These are phyloP conservation scores for Danielia oregonensis DNA, from an alignment of 805 yeast genomes.

Conservation along the genomic window DNA sequence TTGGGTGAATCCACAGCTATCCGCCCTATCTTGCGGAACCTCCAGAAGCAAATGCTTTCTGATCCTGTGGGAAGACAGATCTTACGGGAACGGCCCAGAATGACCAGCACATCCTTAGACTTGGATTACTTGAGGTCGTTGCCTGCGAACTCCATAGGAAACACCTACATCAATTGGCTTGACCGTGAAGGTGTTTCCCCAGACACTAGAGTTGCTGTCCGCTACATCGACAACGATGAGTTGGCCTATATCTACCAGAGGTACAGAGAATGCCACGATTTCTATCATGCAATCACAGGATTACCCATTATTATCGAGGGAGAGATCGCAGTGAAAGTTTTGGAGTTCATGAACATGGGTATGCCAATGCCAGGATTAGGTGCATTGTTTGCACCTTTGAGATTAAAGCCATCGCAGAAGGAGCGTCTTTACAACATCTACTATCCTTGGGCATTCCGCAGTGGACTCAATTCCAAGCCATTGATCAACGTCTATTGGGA, in stretches of 20 bases:
- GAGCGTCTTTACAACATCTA: slow-evolving; percentile 63
- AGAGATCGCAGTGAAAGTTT: slow-evolving; percentile 89
- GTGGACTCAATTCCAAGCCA: slow-evolving; percentile 70
- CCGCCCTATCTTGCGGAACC: slow-evolving; percentile 54
- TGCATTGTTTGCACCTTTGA: slow-evolving; percentile 81
- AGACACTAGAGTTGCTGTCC: slow-evolving; percentile 87
- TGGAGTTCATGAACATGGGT: slow-evolving; percentile 89
- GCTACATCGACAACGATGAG: slow-evolving; percentile 83
- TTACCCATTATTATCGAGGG: slow-evolving; percentile 92
- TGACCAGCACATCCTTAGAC: slow-evolving; percentile 69
- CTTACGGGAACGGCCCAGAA: slow-evolving; percentile 75
- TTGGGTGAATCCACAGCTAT: slow-evolving; percentile 90
- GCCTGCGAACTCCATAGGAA: slow-evolving; percentile 73
- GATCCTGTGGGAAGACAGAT: slow-evolving; percentile 76
- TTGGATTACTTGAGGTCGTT: slow-evolving; percentile 54
- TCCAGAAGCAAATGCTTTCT: slow-evolving; percentile 70
- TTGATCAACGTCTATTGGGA: slow-evolving; percentile 94
- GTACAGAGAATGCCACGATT: slow-evolving; percentile 95
- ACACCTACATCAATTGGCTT: slow-evolving; percentile 77
- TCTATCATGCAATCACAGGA: slow-evolving; percentile 89
- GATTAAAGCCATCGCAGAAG: slow-evolving; percentile 62
- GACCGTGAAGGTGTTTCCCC: slow-evolving; percentile 87
- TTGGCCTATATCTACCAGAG: slow-evolving; percentile 90
- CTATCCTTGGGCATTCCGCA: slow-evolving; percentile 81
- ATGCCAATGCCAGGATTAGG: slow-evolving; percentile 96